Evolutionary conservation across 2,329 filamentous ascomycete species (phyloP), one percentile per base, ranked within the genome.

Genomic region (Phialophora expanda): DNA sequence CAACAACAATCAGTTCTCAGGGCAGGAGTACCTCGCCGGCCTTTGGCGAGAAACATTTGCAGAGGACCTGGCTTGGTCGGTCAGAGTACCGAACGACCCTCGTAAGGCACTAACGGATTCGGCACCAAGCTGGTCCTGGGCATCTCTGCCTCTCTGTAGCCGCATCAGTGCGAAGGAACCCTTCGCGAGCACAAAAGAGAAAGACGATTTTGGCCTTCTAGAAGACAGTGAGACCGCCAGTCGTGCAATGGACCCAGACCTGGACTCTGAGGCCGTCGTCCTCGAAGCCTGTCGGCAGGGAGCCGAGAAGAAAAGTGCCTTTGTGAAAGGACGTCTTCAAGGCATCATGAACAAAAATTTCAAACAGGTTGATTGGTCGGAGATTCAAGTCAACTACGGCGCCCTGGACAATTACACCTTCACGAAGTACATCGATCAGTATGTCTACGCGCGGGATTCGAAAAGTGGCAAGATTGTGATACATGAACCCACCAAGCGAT

Each of bases 71-170:
- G 57, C 57, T 20, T 60, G 57, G 57, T 50, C 41, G 11, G 57
- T 51, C 11, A 8, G 8, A 44, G 38, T 26, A n/a, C 44, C 44
- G 8, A 28, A 8, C 3, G 44, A 60, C 20, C 57, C 57, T 11
- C 7, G n/a, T 14, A 34, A 51, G 32, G 44, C 57, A 7, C 30
- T 60, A n/a, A 30, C 26, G n/a, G 44, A 51, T 17, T 32, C 51
- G 5, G 57, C 57, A 2, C 57, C 57, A 24, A 60, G 41, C 44
- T 60, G 57, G 57, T 60, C 57, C 11, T 60, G 57, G 57, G 57
- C 44, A 26, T 60, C 44, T 11, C 57, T 60, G 14, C 57, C 57
- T 32, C 41, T 50, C 28, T 20, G 44, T n/a, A 34, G 32, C n/a
- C 17, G 20, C 9, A 32, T 60, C 11, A 60, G 28, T 20, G 24